Conservation (phyloP, 2,329 filamentous ascomycete species). For the Thielaviopsis euricoi region DNA sequence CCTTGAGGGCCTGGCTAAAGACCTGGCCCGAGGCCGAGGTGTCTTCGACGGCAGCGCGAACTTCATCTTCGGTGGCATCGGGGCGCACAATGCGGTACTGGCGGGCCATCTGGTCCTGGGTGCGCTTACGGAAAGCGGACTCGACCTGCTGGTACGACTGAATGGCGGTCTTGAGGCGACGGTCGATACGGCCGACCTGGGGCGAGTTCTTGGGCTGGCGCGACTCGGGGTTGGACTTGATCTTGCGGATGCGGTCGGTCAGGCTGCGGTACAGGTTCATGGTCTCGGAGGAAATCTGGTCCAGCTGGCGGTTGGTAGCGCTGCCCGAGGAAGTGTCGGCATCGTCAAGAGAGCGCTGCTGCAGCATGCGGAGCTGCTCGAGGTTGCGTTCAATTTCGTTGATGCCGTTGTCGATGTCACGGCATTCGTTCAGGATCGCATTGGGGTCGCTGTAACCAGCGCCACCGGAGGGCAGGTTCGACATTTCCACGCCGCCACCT, state of each 20-base stretch:
- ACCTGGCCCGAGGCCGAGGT: slow-evolving; percentile 58
- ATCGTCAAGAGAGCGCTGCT: slow-evolving; percentile 56
- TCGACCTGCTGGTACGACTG: slow-evolving; percentile 69
- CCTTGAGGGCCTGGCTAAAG: slow-evolving; percentile 75
- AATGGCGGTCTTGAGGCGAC: slow-evolving; percentile 65
- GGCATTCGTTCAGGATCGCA: slow-evolving; percentile 70
- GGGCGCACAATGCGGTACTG: slow-evolving; percentile 84
- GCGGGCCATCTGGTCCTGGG: slow-evolving; percentile 68
- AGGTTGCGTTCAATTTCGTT: slow-evolving; percentile 58
- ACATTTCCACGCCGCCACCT: slow-evolving; percentile 14
- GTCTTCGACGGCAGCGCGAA: slow-evolving; percentile 54
- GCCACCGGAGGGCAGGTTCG: slow-evolving; percentile 10
- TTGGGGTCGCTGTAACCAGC: slow-evolving; percentile 40
- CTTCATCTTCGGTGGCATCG: slow-evolving; percentile 62
- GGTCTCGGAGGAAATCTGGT: slow-evolving; percentile 58
- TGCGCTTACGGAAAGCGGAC: slow-evolving; percentile 60
- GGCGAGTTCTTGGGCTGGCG: slow-evolving; percentile 55
- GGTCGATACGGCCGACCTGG: slow-evolving; percentile 69
- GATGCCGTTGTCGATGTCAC: slow-evolving; percentile 62
- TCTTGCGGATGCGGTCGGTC: slow-evolving; percentile 58
- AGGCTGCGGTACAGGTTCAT: slow-evolving; percentile 71
- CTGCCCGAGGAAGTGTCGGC: slow-evolving; percentile 54
- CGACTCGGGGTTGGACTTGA: slow-evolving; percentile 70
- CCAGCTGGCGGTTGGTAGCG: slow-evolving; percentile 51
- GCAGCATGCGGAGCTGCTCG: slow-evolving; percentile 52